Base-by-base conservation (phyloP, 805 yeast genomes). In the Torulaspora maleeae region DNA sequence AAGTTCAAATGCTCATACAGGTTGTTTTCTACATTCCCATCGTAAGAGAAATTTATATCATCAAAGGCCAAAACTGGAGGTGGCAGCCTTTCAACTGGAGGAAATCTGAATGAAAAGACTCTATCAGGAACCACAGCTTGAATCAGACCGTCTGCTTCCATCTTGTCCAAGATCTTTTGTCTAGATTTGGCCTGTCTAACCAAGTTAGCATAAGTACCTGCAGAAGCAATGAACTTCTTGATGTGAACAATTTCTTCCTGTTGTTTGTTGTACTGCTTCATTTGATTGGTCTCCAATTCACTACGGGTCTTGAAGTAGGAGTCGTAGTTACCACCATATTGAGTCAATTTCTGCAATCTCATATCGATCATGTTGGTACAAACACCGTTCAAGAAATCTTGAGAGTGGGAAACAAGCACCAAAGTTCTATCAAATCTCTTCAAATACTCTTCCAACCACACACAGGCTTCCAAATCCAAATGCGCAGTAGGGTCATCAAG, bases 401-500 rank as follows among this genome's bases (percentile, higher is more conserved):
- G 96, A 38, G 99, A 93, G 75, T 93, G 99, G 27, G 98, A 91
- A 51, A 90, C 97, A 52, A 93, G 76, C 38, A 93, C 90, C 70
- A 93, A 79, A 53, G 88, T 90, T 67, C 95, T 82, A 72, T 93
- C 97, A 69, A 85, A 93, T 69, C 88, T 77, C 76, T 88, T 91
- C 66, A 93, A 78, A 73, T 93, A 93, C 75, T 90, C 98, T 77
- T 93, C 99, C 70, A 93, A 78, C 99, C 99, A 93, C 65, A 93
- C 99, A 83, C 98, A 91, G 49, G 99, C 99, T 72, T 90, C 97
- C 68, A 93, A 78, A 76, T 93, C 99, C 79, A 93, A 86, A 73
- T 93, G 99, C 44, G 99, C 99, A 55, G 99, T 93, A 61, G 99
- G 99, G 71, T 93, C 99, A 75, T 93, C 99, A 68, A 93, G 80